phyloP scores from a whole-genome alignment of 495 filamentous ascomycete genomes.

The Neurospora cerealis region DNA sequence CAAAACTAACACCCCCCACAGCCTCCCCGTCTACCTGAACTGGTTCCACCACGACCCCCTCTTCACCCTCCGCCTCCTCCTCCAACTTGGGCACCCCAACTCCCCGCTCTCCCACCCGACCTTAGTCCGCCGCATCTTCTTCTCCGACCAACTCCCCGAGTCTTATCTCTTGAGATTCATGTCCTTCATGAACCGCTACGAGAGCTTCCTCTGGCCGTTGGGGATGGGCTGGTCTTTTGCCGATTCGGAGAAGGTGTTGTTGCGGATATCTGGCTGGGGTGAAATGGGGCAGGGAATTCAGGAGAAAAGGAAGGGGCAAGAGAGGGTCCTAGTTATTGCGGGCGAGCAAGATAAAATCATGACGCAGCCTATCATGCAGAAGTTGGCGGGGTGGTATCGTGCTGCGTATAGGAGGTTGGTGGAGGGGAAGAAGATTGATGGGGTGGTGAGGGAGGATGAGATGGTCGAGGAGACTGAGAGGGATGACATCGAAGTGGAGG shows the following conservation, averaged over 20 bases:
- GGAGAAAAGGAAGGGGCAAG: too few species aligned
- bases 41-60: conserved; percentile 35
- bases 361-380: conserved; percentile 13
- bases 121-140: conserved; percentile 33
- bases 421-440: conserved; percentile 72
- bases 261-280: too few species aligned
- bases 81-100: conserved; percentile 34
- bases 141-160: conserved; percentile 21
- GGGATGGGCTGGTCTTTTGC: conserved; percentile 33
- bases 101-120: conserved; percentile 36
- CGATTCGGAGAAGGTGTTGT: too few species aligned
- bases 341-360: conserved; percentile 25
- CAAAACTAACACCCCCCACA: not conserved
- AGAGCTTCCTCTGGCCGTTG: conserved; percentile 36
- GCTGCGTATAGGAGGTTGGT: conserved; percentile 36
- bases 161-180: conserved; percentile 26
- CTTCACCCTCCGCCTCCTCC: conserved; percentile 31
- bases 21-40: conserved; percentile 30
- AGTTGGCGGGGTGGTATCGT: conserved; percentile 40
- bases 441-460: conserved; percentile 54
- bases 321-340: conserved; percentile 29
- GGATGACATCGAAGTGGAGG: conserved; percentile 41
- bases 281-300: too few species aligned
- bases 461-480: too few species aligned
- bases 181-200: conserved; percentile 26